Evolutionary conservation across 2,329 filamentous ascomycete genomes (phyloP), one percentile per base, ranked within the genome.

Genomic region (Ceratocystiopsis brevicomis): DNA sequence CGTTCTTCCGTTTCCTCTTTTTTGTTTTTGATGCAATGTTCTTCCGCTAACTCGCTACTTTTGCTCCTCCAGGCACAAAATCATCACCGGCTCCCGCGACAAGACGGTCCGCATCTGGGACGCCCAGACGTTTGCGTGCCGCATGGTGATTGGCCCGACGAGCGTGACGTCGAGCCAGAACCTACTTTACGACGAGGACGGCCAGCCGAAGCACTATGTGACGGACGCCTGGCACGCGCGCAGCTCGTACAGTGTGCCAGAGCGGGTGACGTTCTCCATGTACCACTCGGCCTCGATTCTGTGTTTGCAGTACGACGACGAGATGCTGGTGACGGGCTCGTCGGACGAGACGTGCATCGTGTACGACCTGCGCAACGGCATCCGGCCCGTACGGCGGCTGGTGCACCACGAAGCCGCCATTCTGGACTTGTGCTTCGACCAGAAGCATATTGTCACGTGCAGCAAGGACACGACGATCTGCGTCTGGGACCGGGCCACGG

Each of bases 81-180:
- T 96, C 56, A 87, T 98, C 51, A 96, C 90, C 3, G 90, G 90
- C 25, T 95, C 88, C 11, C 79, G 90, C 48, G 90, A 98, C 61
- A 83, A 84, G 57, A 96, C 90, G 0, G 90, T 98, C 52, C 81
- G 90, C 41, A 76, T 98, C 32, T 98, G 90, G 90, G 85, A 96
- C 59, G 81, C 94, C 65, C 78, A 82, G 52, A 93, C 83, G 11
- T 81, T 85, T 56, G 70, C 82, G 51, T 98, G 90, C 59, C 69
- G 76, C 42, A 78, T 88, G 47, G 74, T 96, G 39, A 88, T 98
- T 52, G 88, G 88, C 1, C 82, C 86, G 1, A 76, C 75, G 1
- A 73, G 74, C 49, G 63, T 83, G 51, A 62, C 79, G 53, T 62
- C 67, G 52, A 59, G 69, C 54, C 55, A 60, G 38, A 56, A 61